Conservation (phyloP, 768 basidiomycete species). For the Panus rudis region DNA sequence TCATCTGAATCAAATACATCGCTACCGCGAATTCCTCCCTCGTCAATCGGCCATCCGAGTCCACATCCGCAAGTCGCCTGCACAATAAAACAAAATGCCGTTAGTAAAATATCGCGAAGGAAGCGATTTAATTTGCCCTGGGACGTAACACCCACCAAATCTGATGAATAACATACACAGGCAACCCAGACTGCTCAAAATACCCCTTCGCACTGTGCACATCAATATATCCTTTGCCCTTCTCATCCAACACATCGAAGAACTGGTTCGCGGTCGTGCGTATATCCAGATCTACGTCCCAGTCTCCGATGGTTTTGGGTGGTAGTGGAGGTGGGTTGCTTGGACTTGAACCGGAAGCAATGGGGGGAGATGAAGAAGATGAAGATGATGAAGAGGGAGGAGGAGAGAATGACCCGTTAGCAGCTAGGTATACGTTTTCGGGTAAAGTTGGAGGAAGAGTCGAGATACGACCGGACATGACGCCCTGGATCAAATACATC, state of each 20-base stretch:
- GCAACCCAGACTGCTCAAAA: slow-evolving; percentile 85
- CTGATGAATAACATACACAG: slow-evolving; percentile 70
- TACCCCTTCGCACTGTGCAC: slow-evolving; percentile 84
- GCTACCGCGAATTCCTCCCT: slow-evolving; percentile 65
- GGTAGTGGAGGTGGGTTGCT: background rate
- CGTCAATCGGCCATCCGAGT: slow-evolving; percentile 77
- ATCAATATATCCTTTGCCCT: slow-evolving; percentile 71
- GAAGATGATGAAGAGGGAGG: background rate
- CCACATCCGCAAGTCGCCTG: slow-evolving; percentile 91
- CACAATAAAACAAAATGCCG: too few relatives aligned
- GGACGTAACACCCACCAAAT: slow-evolving; percentile 64
- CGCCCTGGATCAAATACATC: slow-evolving; percentile 59
- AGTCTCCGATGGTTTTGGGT: too few relatives aligned
- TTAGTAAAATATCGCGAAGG: background rate
- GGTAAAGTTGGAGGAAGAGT: slow-evolving; percentile 36
- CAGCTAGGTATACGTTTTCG: slow-evolving; percentile 29
- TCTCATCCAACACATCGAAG: slow-evolving; percentile 80
- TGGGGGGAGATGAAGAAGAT: background rate
- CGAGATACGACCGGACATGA: slow-evolving; percentile 36
- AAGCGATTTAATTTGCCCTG: too few relatives aligned
- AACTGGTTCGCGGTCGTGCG: slow-evolving; percentile 72
- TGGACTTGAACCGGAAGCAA: slow-evolving; percentile 1
- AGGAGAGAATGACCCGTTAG: background rate
- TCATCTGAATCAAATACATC: slow-evolving; percentile 15
- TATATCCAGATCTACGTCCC: slow-evolving; percentile 78